phyloP scores from a whole-genome alignment of 2,329 filamentous ascomycete genomes.

The Ascosphaera apis region DNA sequence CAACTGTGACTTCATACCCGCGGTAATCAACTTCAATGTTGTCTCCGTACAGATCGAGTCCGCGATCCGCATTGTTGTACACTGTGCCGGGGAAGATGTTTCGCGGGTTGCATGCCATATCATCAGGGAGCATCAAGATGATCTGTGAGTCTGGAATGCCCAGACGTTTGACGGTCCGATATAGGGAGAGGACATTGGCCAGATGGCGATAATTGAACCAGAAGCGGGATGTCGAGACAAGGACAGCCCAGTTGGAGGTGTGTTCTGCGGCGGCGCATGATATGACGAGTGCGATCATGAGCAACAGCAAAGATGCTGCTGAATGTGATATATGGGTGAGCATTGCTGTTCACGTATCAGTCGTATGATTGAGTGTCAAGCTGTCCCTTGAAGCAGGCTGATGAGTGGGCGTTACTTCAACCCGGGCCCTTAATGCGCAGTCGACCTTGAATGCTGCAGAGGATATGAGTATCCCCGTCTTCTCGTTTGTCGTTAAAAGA shows the following conservation, averaged over 20 bases:
- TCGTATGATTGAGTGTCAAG: too few species aligned
- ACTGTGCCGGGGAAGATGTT: conserved; percentile 96
- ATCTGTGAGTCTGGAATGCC: conserved; percentile 97
- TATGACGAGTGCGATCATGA: conserved; percentile 3
- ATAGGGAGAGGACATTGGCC: conserved; percentile 89
- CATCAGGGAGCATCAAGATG: conserved; percentile 98
- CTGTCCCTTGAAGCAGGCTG: too few species aligned
- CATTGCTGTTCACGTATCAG: too few species aligned
- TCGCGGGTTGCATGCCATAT: conserved; percentile 98
- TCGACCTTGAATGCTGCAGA: too few species aligned
- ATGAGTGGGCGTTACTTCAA: too few species aligned
- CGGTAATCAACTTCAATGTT: conserved; percentile 98
- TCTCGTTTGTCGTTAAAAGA: too few species aligned
- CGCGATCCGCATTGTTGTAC: conserved; percentile 92
- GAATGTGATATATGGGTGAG: too few species aligned
- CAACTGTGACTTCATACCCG: conserved; percentile 94
- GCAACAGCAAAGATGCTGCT: too few species aligned
- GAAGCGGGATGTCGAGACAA: conserved; percentile 96
- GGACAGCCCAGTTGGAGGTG: conserved; percentile 96
- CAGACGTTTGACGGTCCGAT: conserved; percentile 91
- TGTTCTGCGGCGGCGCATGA: conserved; percentile 26
- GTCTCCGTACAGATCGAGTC: conserved; percentile 88
- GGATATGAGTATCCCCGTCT: too few species aligned
- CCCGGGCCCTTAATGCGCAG: too few species aligned
- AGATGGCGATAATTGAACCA: conserved; percentile 99